Evolutionary conservation across 306 rosid species (phyloP).

Genomic region (Luffa aegyptiaca): DNA sequence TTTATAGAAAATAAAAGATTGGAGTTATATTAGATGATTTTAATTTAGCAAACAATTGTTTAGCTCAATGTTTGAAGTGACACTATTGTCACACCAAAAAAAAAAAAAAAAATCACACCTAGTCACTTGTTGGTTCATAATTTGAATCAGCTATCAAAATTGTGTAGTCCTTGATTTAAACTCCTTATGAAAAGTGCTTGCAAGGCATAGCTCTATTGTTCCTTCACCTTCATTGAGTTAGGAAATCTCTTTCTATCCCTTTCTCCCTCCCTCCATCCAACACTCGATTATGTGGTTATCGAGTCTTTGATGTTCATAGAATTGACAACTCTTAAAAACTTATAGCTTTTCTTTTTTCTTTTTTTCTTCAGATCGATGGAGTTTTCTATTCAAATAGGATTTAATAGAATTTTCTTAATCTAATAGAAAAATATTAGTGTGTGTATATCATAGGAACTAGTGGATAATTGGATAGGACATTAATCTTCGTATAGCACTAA

Average conservation of each 20-base stretch:
- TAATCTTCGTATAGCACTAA: not conserved
- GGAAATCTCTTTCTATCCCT: not conserved
- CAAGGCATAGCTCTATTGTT: not conserved
- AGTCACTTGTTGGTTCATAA: too few relatives aligned
- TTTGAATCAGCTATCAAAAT: not conserved
- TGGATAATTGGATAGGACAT: not conserved
- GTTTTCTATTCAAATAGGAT: too few relatives aligned
- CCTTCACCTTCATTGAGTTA: not conserved
- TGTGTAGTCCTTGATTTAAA: not conserved
- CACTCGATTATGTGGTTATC: not conserved
- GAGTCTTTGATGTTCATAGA: not conserved
- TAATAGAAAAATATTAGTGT: too few relatives aligned
- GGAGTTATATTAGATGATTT: not conserved
- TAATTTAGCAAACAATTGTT: too few relatives aligned
- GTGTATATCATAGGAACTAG: not conserved
- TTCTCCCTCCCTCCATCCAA: not conserved
- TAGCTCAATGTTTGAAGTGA: too few relatives aligned
- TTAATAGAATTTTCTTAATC: too few relatives aligned
- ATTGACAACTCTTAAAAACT: not conserved
- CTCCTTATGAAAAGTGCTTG: not conserved
- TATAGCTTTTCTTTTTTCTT: not conserved
- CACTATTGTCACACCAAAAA: too few relatives aligned
- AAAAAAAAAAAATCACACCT: too few relatives aligned
- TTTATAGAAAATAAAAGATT: too few relatives aligned
- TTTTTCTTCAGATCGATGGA: too few relatives aligned